Percentiles rank a stretch among this genome's conserved stretches.
These are phyloP conservation scores for Solanum piurae DNA, from an alignment of 257 asterid genomes.

Conservation along the genomic window DNA sequence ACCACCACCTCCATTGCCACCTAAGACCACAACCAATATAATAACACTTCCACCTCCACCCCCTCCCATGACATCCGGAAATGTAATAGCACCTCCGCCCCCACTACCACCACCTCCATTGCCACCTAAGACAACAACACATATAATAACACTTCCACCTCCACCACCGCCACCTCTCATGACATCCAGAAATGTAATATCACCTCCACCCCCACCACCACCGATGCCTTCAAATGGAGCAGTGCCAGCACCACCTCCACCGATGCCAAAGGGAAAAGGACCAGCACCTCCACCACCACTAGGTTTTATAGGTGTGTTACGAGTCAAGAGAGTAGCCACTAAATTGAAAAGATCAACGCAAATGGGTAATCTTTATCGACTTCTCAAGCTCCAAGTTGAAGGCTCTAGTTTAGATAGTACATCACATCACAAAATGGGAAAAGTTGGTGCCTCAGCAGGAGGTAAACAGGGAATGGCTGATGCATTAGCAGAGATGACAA, in stretches of 20 bases:
- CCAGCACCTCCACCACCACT: constrained; percentile 18
- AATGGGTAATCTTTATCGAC: constrained; percentile 58
- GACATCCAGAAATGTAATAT: not conserved
- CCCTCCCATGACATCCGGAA: not conserved
- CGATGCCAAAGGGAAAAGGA: constrained; percentile 12
- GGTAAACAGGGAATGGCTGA: constrained; percentile 77
- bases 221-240: constrained; percentile 24
- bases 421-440: constrained; percentile 22
- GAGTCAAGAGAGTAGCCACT: constrained; percentile 33
- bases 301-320: constrained; percentile 5
- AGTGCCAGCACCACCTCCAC: constrained; percentile 36
- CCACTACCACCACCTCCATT: not conserved
- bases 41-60: constrained; percentile 11
- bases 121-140: not conserved
- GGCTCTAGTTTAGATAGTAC: constrained; percentile 33
- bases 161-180: constrained; percentile 9
- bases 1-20: not conserved
- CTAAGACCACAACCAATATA: not conserved
- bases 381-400: constrained; percentile 61
- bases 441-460: constrained; percentile 18
- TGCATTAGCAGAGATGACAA: constrained; percentile 76
- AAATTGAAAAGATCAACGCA: constrained; percentile 56
- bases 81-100: not conserved
- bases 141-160: constrained; percentile 5
- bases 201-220: constrained; percentile 30